phyloP scores from a whole-genome alignment of 2,329 filamentous ascomycete genomes.

The Hypoxylon sp. region DNA sequence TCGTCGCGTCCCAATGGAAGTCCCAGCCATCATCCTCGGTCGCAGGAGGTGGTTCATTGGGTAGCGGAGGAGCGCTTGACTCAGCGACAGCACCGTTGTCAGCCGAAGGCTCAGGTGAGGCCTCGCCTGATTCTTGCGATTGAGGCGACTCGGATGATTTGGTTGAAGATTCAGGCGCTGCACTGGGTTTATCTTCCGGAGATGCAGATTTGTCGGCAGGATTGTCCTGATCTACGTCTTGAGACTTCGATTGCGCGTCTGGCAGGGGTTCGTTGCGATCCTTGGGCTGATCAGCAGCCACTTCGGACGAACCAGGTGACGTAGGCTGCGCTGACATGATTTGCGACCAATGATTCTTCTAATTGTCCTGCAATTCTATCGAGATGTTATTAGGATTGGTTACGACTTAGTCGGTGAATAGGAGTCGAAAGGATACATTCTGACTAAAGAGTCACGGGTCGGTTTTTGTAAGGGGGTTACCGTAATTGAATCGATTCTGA shows the following conservation, averaged over 20 bases:
- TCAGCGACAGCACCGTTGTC: constrained; percentile 34
- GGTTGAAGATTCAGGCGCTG: constrained; percentile 22
- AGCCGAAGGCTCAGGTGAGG: constrained; percentile 31
- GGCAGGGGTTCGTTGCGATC: constrained; percentile 40
- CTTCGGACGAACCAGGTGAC: constrained; percentile 38
- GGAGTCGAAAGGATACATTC: constrained; percentile 43
- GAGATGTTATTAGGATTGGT: constrained; percentile 37
- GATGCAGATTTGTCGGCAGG: constrained; percentile 19
- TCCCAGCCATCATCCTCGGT: constrained; percentile 83
- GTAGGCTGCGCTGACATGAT: constrained; percentile 41
- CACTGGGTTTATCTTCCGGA: constrained; percentile 17
- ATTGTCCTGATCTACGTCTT: constrained; percentile 38
- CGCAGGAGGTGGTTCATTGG: constrained; percentile 54
- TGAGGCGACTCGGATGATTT: constrained; percentile 29
- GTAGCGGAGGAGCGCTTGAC: constrained; percentile 54
- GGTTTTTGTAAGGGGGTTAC: constrained; percentile 31
- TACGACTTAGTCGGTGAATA: constrained; percentile 39
- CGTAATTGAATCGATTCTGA: constrained; percentile 43
- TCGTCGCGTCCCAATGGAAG: constrained; percentile 78
- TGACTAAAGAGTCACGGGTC: constrained; percentile 38
- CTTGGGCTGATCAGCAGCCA: constrained; percentile 45
- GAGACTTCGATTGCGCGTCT: constrained; percentile 35
- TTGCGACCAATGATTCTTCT: constrained; percentile 24
- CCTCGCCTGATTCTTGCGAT: constrained; percentile 44
- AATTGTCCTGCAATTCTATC: constrained; percentile 24